Conservation (phyloP, 2,329 filamentous ascomycete species). For the Colletotrichum neosansevieriae region DNA sequence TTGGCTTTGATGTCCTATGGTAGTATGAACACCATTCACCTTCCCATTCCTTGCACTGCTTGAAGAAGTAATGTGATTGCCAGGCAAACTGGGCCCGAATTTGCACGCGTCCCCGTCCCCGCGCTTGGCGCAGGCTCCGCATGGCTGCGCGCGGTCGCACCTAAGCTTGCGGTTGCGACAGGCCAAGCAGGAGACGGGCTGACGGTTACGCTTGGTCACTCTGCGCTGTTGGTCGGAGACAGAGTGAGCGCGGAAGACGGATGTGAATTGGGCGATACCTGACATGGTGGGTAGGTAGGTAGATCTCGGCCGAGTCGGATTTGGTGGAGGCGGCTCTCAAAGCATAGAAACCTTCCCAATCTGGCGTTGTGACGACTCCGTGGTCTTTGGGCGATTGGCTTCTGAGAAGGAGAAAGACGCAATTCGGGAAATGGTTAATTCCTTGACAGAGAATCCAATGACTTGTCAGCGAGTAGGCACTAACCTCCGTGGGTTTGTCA, state of each 20-base stretch:
- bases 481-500: conserved; percentile 4
- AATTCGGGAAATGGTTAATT: background rate
- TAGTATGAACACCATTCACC: conserved; percentile 38
- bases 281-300: conserved; percentile 6
- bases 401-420: background rate
- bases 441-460: background rate
- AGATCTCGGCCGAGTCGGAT: conserved; percentile 4
- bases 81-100: conserved; percentile 44
- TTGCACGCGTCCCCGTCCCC: conserved; percentile 50
- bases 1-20: background rate
- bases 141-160: conserved; percentile 57
- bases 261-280: conserved; percentile 43
- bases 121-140: conserved; percentile 54
- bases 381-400: background rate
- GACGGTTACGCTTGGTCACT: conserved; percentile 54
- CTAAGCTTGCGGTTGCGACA: conserved; percentile 58
- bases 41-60: background rate
- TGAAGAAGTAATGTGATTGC: background rate
- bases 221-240: conserved; percentile 47
- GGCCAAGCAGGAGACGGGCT: conserved; percentile 55
- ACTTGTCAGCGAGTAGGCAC: background rate
- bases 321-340: background rate
- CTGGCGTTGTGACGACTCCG: background rate
- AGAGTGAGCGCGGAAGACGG: conserved; percentile 53
- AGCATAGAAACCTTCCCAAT: background rate